Evolutionary conservation across 768 basidiomycete genomes (phyloP).

Genomic region (Leccinum barrowsii): DNA sequence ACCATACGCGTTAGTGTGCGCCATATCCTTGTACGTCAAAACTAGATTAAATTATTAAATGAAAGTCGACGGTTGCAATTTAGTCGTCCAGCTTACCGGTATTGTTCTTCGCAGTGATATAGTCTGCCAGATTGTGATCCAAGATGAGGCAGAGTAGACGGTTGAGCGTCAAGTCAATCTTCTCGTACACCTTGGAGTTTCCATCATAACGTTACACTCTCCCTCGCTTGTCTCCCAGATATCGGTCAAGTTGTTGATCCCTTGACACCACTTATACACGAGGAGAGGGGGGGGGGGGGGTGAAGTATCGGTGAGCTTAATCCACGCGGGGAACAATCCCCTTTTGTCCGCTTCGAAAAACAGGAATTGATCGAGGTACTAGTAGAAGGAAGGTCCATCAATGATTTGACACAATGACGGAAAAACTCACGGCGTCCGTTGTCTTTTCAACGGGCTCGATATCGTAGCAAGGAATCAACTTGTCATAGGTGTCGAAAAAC

Average conservation of each 20-base stretch:
- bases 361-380: constrained; percentile 97
- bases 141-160: constrained; percentile 93
- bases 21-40: no score
- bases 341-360: constrained; percentile 99
- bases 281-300: constrained; percentile 62
- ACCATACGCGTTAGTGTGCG: no score
- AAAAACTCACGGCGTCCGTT: constrained; percentile 79
- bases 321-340: constrained; percentile 97
- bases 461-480: constrained; percentile 97
- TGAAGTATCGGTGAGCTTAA: constrained; percentile 86
- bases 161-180: constrained; percentile 95
- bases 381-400: constrained; percentile 13
- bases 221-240: constrained; percentile 99
- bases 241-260: constrained; percentile 97
- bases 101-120: constrained; percentile 99
- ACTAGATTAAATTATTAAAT: no score
- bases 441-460: constrained; percentile 99
- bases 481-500: constrained; percentile 97
- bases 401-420: background rate
- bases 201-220: constrained; percentile 98
- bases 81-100: constrained; percentile 44
- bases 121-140: constrained; percentile 98
- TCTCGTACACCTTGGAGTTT: constrained; percentile 99
- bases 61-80: constrained; percentile 42
- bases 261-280: constrained; percentile 99